Percentiles rank a stretch among this genome's conserved stretches.
Evolutionary conservation across 768 basidiomycete genomes (phyloP).

Genomic region (Lactarius quietus): DNA sequence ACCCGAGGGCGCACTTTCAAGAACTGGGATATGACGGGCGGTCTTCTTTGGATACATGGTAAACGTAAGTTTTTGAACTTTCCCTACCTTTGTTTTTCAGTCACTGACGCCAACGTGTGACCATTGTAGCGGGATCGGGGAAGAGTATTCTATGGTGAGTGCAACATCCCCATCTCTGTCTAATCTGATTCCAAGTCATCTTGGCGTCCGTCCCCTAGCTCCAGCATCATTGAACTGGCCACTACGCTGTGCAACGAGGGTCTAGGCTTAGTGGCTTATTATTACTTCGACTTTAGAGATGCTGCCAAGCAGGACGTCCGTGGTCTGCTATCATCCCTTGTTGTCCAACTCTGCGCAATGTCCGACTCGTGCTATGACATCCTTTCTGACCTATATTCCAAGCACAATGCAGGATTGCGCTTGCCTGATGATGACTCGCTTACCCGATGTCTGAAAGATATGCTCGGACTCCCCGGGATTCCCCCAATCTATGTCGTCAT

Average conservation of each 20-base stretch:
- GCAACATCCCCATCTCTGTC: background rate
- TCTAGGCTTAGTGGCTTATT: background rate
- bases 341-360: background rate
- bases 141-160: conserved; percentile 7
- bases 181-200: background rate
- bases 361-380: background rate
- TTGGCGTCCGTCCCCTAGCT: background rate
- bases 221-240: background rate
- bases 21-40: background rate
- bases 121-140: conserved; percentile 3
- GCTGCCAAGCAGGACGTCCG: conserved; percentile 1
- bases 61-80: background rate
- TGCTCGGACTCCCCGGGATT: background rate
- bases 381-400: background rate
- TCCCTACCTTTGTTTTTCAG: background rate
- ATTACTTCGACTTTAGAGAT: conserved; percentile 3
- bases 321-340: background rate
- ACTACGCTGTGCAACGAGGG: background rate
- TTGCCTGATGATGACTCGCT: background rate
- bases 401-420: background rate
- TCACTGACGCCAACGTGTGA: background rate
- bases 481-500: conserved; percentile 1
- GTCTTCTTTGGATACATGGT: conserved; percentile 1
- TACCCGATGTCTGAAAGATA: background rate
- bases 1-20: background rate